Conservation (phyloP, 2,329 filamentous ascomycete genomes). For the Penicillium sp. region DNA sequence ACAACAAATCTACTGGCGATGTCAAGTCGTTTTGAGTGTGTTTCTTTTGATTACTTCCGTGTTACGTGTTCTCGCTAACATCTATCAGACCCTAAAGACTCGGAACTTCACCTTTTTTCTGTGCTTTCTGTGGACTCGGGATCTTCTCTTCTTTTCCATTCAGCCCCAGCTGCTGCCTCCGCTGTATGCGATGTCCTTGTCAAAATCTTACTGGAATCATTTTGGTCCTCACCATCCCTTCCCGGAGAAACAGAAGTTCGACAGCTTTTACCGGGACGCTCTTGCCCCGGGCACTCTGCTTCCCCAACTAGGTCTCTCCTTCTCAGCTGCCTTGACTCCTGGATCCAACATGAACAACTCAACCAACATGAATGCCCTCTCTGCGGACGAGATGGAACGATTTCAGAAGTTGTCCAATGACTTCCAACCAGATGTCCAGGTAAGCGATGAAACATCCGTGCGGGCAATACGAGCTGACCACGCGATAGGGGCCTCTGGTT, state of each 20-base stretch:
- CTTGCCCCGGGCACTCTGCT: conserved; percentile 20
- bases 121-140: background rate
- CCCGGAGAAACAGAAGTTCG: conserved; percentile 27
- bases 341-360: conserved; percentile 14
- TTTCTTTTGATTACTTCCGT: too few species aligned
- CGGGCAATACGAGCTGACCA: background rate
- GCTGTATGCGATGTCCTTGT: conserved; percentile 36
- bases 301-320: conserved; percentile 20
- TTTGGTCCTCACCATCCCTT: conserved; percentile 29
- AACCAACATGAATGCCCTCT: conserved; percentile 36
- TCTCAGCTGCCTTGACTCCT: conserved; percentile 15
- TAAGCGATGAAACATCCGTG: conserved; percentile 26
- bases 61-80: too few species aligned
- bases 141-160: conserved; percentile 1
- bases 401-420: conserved; percentile 58
- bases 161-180: conserved; percentile 2
- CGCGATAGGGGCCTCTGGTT: conserved; percentile 70
- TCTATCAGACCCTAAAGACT: conserved; percentile 3
- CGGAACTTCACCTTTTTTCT: background rate
- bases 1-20: too few species aligned
- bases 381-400: conserved; percentile 53
- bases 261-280: conserved; percentile 21
- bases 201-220: conserved; percentile 31
- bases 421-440: conserved; percentile 54
- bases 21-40: too few species aligned